phyloP scores from a whole-genome alignment of 2,329 filamentous ascomycete genomes.

The Plectosphaerella sp. region DNA sequence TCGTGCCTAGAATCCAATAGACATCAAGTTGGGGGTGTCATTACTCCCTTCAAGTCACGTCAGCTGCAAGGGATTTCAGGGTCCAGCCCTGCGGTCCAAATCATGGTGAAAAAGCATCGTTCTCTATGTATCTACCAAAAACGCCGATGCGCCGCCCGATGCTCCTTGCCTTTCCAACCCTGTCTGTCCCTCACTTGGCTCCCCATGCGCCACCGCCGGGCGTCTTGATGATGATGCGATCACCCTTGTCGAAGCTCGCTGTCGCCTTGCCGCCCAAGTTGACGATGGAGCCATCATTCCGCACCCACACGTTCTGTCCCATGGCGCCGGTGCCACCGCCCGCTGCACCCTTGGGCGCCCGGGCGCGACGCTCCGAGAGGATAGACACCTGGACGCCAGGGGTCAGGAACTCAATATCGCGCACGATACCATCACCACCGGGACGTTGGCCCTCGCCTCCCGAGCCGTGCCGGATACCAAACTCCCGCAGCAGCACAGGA shows the following conservation, averaged over 20 bases:
- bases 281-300: constrained; percentile 19
- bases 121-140: too few relatives aligned
- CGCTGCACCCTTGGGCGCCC: constrained; percentile 69
- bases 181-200: background rate
- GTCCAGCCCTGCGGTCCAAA: too few relatives aligned
- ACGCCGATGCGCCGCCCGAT: too few relatives aligned
- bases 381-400: constrained; percentile 71
- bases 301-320: constrained; percentile 67
- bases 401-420: constrained; percentile 78
- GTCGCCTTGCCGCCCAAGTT: constrained; percentile 12
- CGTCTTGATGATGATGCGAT: constrained; percentile 9
- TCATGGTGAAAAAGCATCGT: too few relatives aligned
- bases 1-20: too few relatives aligned
- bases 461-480: constrained; percentile 19
- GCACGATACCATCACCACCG: constrained; percentile 72
- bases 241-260: constrained; percentile 8
- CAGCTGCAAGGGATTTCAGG: too few relatives aligned
- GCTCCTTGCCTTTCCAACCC: background rate
- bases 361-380: constrained; percentile 70
- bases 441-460: constrained; percentile 61
- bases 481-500: constrained; percentile 24
- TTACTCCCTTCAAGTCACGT: too few relatives aligned
- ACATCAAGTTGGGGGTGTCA: too few relatives aligned
- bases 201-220: background rate
- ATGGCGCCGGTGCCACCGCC: constrained; percentile 66